Evolutionary conservation across 2,329 filamentous ascomycete species (phyloP), one percentile per base, ranked within the genome.

Genomic region (Didymella lethalis): DNA sequence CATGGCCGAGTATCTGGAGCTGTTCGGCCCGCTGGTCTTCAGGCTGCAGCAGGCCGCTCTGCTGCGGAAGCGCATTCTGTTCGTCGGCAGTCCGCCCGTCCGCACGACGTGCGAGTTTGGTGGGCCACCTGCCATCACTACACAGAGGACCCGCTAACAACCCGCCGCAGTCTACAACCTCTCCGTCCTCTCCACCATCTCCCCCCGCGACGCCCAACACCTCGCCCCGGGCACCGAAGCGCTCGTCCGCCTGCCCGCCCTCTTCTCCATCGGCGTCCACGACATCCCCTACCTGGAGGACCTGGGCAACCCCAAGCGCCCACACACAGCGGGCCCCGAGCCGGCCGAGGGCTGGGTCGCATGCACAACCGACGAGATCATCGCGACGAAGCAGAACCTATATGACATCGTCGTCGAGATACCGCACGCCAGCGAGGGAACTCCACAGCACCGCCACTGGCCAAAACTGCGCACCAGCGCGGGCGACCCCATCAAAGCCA

Each of bases 251-350:
- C 83, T 95, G 29, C 86, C 88, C 25, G 90, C 94, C 0, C 84
- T 99, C n/a, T 99, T 98, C 80, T 93, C 90, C 51, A 86, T 99
- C 59, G 95, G 95, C 48, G 89, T 99, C 16, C 91, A 97, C 75
- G 95, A 99, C 72, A 97, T 99, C 48, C 86, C 91, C 5, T 87
- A 90, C 56, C 83, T 98, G 5, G 83, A 88, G 65, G 82, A 87
- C 55, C 84, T 90, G 63, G 83, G 83, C 29, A 61, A 58, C 46
- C 71, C 68, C 56, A 59, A 76, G 45, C 74, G 76, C 11, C 71
- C 77, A 16, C 76, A 78, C 34, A 61, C 66, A 2, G 49, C 49
- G 12, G 83, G 82, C 25, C 83, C 86, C 41, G 74, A 64, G 31
- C 38, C 58, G 10, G 78, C 25, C 83, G 83, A 31, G 32, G 91